Conservation (phyloP, 1,139 yeast species). For the Scheffersomyces segobiensis region DNA sequence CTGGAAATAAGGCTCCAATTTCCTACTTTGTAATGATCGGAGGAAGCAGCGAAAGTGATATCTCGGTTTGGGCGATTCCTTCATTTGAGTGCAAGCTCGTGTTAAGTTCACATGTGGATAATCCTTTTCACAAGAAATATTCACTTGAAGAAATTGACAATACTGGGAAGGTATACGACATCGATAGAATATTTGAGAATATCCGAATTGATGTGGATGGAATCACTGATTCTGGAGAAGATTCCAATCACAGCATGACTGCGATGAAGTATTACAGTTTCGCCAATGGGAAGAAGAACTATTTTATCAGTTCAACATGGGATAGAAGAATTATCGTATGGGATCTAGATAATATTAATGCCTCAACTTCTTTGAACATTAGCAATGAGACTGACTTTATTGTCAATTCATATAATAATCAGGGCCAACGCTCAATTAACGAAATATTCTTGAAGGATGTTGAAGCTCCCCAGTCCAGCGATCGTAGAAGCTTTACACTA, state of each 20-base stretch:
- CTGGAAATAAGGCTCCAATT: not conserved
- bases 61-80: slow-evolving; percentile 78
- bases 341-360: slow-evolving; percentile 26
- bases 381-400: slow-evolving; percentile 11
- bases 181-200: slow-evolving; percentile 14
- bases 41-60: slow-evolving; percentile 61
- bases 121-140: slow-evolving; percentile 36
- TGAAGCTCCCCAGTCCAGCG: not conserved
- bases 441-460: slow-evolving; percentile 11
- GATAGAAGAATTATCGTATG: slow-evolving; percentile 33
- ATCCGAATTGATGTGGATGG: slow-evolving; percentile 10
- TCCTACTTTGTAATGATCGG: slow-evolving; percentile 57
- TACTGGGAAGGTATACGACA: slow-evolving; percentile 22
- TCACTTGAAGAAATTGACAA: slow-evolving; percentile 25
- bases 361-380: slow-evolving; percentile 24
- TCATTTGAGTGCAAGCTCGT: slow-evolving; percentile 63
- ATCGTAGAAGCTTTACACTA: slow-evolving; percentile 1
- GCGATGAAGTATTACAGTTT: slow-evolving; percentile 9
- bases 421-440: slow-evolving; percentile 7
- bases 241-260: slow-evolving; percentile 14
- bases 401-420: slow-evolving; percentile 7
- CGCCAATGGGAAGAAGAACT: slow-evolving; percentile 6
- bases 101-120: slow-evolving; percentile 33
- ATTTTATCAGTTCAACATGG: slow-evolving; percentile 27
- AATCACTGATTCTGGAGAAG: slow-evolving; percentile 8